Evolutionary conservation across 2,329 filamentous ascomycete species (phyloP).

Genomic region (Leptographium radiaticola): DNA sequence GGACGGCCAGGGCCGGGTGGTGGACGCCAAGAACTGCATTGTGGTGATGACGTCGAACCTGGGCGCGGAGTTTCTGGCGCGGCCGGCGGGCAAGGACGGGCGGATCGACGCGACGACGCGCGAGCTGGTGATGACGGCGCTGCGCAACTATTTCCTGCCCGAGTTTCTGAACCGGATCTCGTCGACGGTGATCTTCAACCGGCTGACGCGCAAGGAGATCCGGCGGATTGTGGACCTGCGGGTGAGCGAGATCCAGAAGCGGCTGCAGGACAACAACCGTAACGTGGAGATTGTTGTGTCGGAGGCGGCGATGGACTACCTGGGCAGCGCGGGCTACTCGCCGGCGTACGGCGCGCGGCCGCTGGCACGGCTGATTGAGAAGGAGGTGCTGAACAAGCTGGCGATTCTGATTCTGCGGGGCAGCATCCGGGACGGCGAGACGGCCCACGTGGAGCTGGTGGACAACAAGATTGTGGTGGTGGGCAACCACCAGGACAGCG

Average conservation of each 20-base stretch:
- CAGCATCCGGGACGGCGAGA: slow-evolving; percentile 73
- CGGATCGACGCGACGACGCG: slow-evolving; percentile 73
- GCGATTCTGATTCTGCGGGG: slow-evolving; percentile 85
- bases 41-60: slow-evolving; percentile 99
- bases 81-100: slow-evolving; percentile 65
- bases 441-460: slow-evolving; percentile 63
- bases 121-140: slow-evolving; percentile 79
- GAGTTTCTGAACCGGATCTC: slow-evolving; percentile 98
- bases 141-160: slow-evolving; percentile 93
- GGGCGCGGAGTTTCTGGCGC: slow-evolving; percentile 83
- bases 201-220: slow-evolving; percentile 79
- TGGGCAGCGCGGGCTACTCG: slow-evolving; percentile 83
- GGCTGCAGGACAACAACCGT: slow-evolving; percentile 70
- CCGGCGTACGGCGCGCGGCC: slow-evolving; percentile 91
- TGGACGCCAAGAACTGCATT: slow-evolving; percentile 96
- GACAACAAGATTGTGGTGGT: slow-evolving; percentile 70
- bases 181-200: slow-evolving; percentile 96
- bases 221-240: slow-evolving; percentile 91
- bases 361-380: slow-evolving; percentile 81
- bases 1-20: slow-evolving; percentile 86
- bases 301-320: slow-evolving; percentile 80
- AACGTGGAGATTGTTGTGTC: slow-evolving; percentile 77
- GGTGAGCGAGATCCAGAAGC: slow-evolving; percentile 78
- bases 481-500: slow-evolving; percentile 62
- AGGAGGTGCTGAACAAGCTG: slow-evolving; percentile 87